Conservation (phyloP, 2,329 filamentous ascomycete species). For the Aureobasidium sp. region DNA sequence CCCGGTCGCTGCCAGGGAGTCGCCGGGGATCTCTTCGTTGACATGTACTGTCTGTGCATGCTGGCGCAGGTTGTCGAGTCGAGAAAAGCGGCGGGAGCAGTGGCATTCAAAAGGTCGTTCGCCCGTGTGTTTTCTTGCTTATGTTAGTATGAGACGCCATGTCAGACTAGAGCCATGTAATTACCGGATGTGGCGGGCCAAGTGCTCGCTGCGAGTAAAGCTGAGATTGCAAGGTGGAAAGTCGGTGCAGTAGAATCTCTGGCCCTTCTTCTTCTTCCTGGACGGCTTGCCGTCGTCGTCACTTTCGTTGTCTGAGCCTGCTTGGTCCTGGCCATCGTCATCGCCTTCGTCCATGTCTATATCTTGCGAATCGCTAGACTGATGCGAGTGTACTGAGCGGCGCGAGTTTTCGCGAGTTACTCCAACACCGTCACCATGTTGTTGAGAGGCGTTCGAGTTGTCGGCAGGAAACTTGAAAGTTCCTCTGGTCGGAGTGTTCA, state of each 20-base stretch:
- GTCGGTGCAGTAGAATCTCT: conserved; percentile 92
- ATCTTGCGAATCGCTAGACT: conserved; percentile 54
- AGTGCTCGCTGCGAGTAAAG: conserved; percentile 92
- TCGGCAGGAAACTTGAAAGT: conserved; percentile 40
- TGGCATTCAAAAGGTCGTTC: conserved; percentile 96
- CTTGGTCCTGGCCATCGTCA: conserved; percentile 64
- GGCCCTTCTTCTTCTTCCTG: conserved; percentile 97
- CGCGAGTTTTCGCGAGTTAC: conserved; percentile 13
- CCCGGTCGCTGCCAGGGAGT: conserved; percentile 86
- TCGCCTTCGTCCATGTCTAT: conserved; percentile 67
- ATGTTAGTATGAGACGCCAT: conserved; percentile 20
- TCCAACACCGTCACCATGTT: conserved; percentile 10
- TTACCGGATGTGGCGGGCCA: conserved; percentile 88
- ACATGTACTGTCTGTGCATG: conserved; percentile 97
- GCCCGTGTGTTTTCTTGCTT: conserved; percentile 81
- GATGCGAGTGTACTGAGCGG: conserved; percentile 41
- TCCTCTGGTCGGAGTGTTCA: conserved; percentile 55
- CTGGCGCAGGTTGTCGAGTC: conserved; percentile 81
- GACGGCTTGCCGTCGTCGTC: conserved; percentile 63
- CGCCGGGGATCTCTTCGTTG: conserved; percentile 91
- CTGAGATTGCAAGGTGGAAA: conserved; percentile 90
- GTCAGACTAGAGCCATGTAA: conserved; percentile 18
- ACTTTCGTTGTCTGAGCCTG: conserved; percentile 44
- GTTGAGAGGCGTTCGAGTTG: conserved; percentile 37
- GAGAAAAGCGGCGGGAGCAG: conserved; percentile 85